These are phyloP conservation scores for Solanum megistacrolobum DNA, from an alignment of 257 asterid genomes.

Conservation along the genomic window DNA sequence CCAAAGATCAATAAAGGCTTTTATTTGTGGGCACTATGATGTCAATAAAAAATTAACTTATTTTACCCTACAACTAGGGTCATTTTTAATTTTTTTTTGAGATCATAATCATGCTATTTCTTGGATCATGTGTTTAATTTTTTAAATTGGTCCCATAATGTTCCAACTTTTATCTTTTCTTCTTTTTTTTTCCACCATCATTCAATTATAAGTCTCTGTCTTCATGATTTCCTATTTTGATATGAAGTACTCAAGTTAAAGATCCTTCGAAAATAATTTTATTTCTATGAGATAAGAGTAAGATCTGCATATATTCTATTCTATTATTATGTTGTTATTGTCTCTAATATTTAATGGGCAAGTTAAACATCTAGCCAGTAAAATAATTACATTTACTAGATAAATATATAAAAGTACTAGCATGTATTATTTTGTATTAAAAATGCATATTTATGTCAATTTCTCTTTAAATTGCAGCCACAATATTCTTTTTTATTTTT, in stretches of 20 bases:
- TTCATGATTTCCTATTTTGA: neutral
- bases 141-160: slow-evolving; percentile 48
- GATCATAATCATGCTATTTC: neutral
- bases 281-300: neutral
- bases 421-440: neutral
- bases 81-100: no score
- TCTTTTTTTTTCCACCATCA: neutral
- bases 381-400: neutral
- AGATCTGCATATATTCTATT: neutral
- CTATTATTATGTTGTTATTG: neutral
- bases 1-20: neutral
- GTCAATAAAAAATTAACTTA: neutral
- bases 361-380: neutral
- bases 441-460: neutral
- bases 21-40: neutral
- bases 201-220: neutral
- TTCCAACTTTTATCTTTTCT: slow-evolving; percentile 12
- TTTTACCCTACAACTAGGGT: neutral
- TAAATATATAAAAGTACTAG: neutral
- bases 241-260: no score
- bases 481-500: neutral
- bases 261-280: rapidly evolving
- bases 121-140: slow-evolving; percentile 84
- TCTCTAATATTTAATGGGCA: neutral
- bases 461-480: neutral